Conservation (phyloP, 2,329 filamentous ascomycete species). For the Ilyonectria robusta region DNA sequence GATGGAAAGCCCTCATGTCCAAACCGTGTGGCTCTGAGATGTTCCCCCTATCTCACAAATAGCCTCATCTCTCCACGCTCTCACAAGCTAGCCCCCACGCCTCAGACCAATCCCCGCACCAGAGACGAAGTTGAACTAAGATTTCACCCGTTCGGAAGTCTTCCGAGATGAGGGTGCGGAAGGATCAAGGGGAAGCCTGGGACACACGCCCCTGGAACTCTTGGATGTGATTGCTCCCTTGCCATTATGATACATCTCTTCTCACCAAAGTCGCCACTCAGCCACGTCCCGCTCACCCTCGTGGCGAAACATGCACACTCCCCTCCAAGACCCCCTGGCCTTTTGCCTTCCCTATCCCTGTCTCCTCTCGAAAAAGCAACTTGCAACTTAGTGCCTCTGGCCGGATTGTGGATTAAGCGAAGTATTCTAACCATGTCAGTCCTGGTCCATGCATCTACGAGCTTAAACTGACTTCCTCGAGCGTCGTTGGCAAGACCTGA, state of each 20-base stretch:
- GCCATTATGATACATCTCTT: constrained; percentile 4
- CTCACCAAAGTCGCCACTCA: not conserved
- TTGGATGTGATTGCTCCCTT: not conserved
- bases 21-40: no score
- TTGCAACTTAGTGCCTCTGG: not conserved
- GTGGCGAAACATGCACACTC: not conserved
- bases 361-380: constrained; percentile 1
- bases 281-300: not conserved
- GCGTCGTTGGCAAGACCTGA: not conserved
- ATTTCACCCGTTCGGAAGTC: not conserved
- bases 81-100: no score
- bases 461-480: not conserved
- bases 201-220: not conserved
- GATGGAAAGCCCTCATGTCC: no score
- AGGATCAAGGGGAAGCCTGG: not conserved
- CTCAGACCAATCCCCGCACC: not conserved
- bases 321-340: not conserved
- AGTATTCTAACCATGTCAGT: not conserved
- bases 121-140: constrained; percentile 2
- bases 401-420: not conserved
- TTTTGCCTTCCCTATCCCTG: not conserved
- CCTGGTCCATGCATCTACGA: not conserved
- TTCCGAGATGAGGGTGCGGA: not conserved
- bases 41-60: no score
- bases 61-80: no score